Evolutionary conservation across 345 rosid genomes (phyloP), one percentile per base, ranked within the genome.

Genomic region (Brassica nigra): DNA sequence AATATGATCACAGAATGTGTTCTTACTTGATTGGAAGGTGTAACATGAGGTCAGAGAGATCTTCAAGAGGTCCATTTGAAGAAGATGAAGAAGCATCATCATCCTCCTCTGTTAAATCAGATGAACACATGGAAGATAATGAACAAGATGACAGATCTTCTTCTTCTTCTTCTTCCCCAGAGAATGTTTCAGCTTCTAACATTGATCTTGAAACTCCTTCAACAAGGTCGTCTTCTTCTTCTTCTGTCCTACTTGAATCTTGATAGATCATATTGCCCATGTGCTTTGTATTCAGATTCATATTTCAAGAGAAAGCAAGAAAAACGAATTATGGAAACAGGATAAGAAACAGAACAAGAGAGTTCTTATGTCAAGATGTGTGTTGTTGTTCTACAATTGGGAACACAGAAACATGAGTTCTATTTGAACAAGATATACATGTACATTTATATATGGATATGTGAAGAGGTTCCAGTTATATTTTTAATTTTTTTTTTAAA

Each of bases 21-120:
- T 62, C 91, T 82, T 84, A 91, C 97, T 86, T 91, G 71, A 91
- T 83, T 6, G 97, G 94, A 30, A 90, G 91, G 54, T 89, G 88
- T 65, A 84, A 81, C 92, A 90, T 86, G 83, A 91, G 88, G 34
- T 86, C 89, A 3, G 97, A 90, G 34, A 91, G 83, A 72, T 89
- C 90, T 77, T 78, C 84, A n/a, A 91, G 76, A 76, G 94, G 88
- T 3, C 92, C 91, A 62, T 81, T 81, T 31, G 83, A 78, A 33
- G 88, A 84, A 8, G 84, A 82, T 4, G 89, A 86, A 14, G 89
- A 79, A 68, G 65, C 36, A 42, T 71, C 49, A 62, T 87, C 89
- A 62, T 91, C 68, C 18, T 87, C 90, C n/a, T 91, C 94, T 55
- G 75, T 72, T 72, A 84, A 71, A 64, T 89, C 92, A 59, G 89